phyloP scores from a whole-genome alignment of 2,329 filamentous ascomycete species.

The Chrysosporium queenslandicum region DNA sequence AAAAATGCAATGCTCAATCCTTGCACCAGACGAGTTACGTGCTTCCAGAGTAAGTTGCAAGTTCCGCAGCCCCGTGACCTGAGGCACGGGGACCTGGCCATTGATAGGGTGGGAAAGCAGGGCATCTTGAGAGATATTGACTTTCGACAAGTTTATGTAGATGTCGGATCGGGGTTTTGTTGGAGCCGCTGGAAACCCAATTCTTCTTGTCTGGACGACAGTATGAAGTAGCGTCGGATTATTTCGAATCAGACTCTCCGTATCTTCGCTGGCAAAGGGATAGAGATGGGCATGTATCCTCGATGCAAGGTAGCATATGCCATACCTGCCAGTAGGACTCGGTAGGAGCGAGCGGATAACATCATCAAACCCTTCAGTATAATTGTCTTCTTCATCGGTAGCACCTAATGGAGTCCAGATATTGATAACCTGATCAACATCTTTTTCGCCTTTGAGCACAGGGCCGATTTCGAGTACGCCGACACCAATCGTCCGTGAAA shows the following conservation, averaged over 20 bases:
- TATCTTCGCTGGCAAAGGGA: slow-evolving; percentile 65
- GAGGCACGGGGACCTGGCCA: slow-evolving; percentile 65
- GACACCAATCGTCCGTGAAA: slow-evolving; percentile 62
- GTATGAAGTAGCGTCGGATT: slow-evolving; percentile 81
- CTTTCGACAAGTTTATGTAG: slow-evolving; percentile 75
- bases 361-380: slow-evolving; percentile 59
- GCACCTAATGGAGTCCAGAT: slow-evolving; percentile 61
- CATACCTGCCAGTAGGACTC: slow-evolving; percentile 62
- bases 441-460: slow-evolving; percentile 60
- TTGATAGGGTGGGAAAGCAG: slow-evolving; percentile 60
- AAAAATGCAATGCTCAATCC: slow-evolving; percentile 79
- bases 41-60: slow-evolving; percentile 86
- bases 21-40: slow-evolving; percentile 63
- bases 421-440: slow-evolving; percentile 63
- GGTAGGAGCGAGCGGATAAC: slow-evolving; percentile 63
- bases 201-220: slow-evolving; percentile 70
- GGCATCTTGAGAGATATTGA: slow-evolving; percentile 60
- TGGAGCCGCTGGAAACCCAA: slow-evolving; percentile 88
- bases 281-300: slow-evolving; percentile 70
- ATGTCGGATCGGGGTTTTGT: slow-evolving; percentile 86
- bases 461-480: slow-evolving; percentile 67
- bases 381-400: slow-evolving; percentile 48
- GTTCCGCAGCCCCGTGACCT: slow-evolving; percentile 57
- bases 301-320: slow-evolving; percentile 61
- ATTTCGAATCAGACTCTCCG: slow-evolving; percentile 68